Percentiles rank a stretch among this genome's conserved stretches.
phyloP scores from a whole-genome alignment of 257 asterid species.

The Rehmannia glutinosa region DNA sequence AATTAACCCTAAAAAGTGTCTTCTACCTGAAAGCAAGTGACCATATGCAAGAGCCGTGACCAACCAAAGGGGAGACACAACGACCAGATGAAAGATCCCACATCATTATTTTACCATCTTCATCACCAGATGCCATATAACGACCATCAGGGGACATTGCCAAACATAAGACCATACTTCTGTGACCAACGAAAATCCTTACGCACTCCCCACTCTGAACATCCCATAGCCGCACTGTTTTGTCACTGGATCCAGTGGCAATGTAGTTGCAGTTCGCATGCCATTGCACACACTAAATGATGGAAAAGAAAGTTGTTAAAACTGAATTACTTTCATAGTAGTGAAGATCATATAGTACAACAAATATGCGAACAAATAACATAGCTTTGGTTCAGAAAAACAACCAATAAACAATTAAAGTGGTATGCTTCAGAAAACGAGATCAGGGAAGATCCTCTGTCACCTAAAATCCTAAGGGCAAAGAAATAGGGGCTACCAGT shows the following conservation, averaged over 20 bases:
- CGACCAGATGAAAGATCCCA: slow-evolving; percentile 99
- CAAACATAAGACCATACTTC: slow-evolving; percentile 82
- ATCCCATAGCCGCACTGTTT: slow-evolving; percentile 97
- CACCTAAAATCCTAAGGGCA: too few relatives aligned
- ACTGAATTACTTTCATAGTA: neutral
- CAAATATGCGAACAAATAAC: neutral
- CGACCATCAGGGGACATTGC: slow-evolving; percentile 99
- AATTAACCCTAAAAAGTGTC: neutral
- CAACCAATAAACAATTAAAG: too few relatives aligned
- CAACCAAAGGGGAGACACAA: slow-evolving; percentile 83
- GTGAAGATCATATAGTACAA: neutral
- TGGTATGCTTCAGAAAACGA: too few relatives aligned
- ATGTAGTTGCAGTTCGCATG: slow-evolving; percentile 93
- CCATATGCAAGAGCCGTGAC: slow-evolving; percentile 96
- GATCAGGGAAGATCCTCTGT: too few relatives aligned
- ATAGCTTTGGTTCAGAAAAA: too few relatives aligned
- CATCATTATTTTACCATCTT: slow-evolving; percentile 97
- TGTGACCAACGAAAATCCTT: slow-evolving; percentile 88
- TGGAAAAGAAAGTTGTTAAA: neutral
- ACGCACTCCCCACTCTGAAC: slow-evolving; percentile 96
- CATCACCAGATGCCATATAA: slow-evolving; percentile 99
- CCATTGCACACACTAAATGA: slow-evolving; percentile 85
- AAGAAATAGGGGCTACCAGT: too few relatives aligned
- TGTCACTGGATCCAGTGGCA: slow-evolving; percentile 98
- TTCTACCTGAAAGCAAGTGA: slow-evolving; percentile 86